These are phyloP conservation scores for Tetrapyrgos nigripes DNA, from an alignment of 1,284 basidiomycete species.

Conservation along the genomic window DNA sequence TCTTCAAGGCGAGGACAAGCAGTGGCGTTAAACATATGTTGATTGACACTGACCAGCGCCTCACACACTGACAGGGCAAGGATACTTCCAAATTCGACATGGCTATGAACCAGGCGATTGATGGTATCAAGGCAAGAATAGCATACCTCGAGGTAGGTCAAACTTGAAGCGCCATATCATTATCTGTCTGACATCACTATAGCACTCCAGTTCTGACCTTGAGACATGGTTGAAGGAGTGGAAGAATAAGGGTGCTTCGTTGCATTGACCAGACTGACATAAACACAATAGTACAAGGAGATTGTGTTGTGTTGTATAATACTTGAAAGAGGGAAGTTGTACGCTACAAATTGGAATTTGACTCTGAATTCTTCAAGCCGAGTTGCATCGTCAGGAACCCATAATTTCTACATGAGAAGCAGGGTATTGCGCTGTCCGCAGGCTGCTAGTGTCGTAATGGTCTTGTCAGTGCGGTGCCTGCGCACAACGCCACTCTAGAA, in stretches of 20 bases:
- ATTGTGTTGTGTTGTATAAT: too few species aligned
- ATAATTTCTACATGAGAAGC: too few species aligned
- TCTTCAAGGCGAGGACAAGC: slow-evolving; percentile 16
- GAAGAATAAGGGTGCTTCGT: not conserved
- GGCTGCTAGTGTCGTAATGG: too few species aligned
- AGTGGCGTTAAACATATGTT: not conserved
- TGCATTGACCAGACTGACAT: too few species aligned
- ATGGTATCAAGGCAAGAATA: slow-evolving; percentile 17
- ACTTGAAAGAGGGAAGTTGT: too few species aligned
- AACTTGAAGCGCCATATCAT: not conserved
- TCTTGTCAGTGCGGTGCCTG: too few species aligned
- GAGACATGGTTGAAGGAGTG: slow-evolving; percentile 5
- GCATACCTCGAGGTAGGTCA: slow-evolving; percentile 17
- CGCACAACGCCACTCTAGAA: too few species aligned
- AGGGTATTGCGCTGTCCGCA: too few species aligned
- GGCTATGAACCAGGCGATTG: slow-evolving; percentile 15
- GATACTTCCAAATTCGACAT: slow-evolving; percentile 16
- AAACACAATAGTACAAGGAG: too few species aligned
- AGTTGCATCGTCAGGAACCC: too few species aligned
- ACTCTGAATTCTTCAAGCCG: too few species aligned
- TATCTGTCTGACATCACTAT: not conserved
- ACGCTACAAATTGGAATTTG: too few species aligned
- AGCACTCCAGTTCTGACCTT: slow-evolving; percentile 1
- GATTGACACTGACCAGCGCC: not conserved
- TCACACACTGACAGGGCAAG: slow-evolving; percentile 13